These are phyloP conservation scores for Bisporella sp. DNA, from an alignment of 2,329 filamentous ascomycete genomes.

Conservation along the genomic window DNA sequence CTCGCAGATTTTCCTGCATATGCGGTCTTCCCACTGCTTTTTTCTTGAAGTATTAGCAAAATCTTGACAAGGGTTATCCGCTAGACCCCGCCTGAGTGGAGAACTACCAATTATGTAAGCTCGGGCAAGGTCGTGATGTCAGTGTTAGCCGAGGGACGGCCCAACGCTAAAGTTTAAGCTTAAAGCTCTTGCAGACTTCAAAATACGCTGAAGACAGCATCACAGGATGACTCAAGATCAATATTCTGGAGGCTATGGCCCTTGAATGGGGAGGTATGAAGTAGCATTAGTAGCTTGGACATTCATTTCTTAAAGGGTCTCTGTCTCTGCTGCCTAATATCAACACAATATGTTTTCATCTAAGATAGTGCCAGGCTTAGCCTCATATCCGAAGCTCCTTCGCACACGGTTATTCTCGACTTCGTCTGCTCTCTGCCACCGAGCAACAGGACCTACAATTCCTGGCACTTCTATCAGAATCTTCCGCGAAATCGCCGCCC, in stretches of 20 bases:
- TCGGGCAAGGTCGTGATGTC: too few species aligned
- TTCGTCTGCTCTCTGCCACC: slow-evolving; percentile 6
- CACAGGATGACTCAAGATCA: slow-evolving; percentile 21
- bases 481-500: slow-evolving; percentile 65
- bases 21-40: too few species aligned
- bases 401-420: slow-evolving; percentile 12
- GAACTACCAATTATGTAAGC: too few species aligned
- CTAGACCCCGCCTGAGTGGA: too few species aligned
- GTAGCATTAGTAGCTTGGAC: too few species aligned
- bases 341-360: too few species aligned
- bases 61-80: too few species aligned
- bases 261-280: slow-evolving; percentile 12
- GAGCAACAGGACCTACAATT: slow-evolving; percentile 28
- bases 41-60: too few species aligned
- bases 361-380: background rate
- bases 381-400: slow-evolving; percentile 1
- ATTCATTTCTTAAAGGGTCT: too few species aligned
- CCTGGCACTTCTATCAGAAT: slow-evolving; percentile 57
- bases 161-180: too few species aligned
- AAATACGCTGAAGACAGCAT: slow-evolving; percentile 24
- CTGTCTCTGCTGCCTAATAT: too few species aligned
- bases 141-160: too few species aligned
- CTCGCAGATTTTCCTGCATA: background rate
- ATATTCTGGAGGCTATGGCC: slow-evolving; percentile 16
- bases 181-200: slow-evolving; percentile 12